Conservation (phyloP, 495 filamentous ascomycete genomes). For the Lasiosphaeriaceae sp. region DNA sequence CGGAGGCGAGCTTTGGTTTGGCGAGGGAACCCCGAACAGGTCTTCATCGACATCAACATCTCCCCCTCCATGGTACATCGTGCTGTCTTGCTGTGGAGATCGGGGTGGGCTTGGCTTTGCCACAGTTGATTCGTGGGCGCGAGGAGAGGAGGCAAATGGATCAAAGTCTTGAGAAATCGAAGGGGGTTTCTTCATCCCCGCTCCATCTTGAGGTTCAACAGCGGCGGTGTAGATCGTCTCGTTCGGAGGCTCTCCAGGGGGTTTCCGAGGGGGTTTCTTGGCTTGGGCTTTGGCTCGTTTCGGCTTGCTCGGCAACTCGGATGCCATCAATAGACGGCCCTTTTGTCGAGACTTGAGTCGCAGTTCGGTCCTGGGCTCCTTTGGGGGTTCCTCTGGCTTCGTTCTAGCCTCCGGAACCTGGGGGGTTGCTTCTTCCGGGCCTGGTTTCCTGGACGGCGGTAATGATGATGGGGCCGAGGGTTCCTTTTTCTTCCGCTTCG, state of each 20-base stretch:
- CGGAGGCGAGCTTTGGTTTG: not conserved
- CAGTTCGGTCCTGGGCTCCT: constrained; percentile 35
- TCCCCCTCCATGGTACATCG: not conserved
- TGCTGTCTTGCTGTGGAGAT: not conserved
- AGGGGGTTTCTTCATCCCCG: too few species aligned
- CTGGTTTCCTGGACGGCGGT: not conserved
- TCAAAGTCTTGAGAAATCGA: not conserved
- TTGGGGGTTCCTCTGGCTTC: constrained; percentile 1
- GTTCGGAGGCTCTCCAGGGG: not conserved
- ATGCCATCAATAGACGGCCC: constrained; percentile 36
- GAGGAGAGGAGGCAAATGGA: constrained; percentile 4
- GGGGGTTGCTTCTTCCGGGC: not conserved
- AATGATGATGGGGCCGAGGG: not conserved
- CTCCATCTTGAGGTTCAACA: not conserved
- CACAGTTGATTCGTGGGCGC: not conserved
- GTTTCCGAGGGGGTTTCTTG: not conserved
- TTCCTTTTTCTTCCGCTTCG: not conserved
- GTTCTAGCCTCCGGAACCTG: not conserved
- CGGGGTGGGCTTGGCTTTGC: not conserved
- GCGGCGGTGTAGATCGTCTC: not conserved
- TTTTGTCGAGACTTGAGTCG: constrained; percentile 40
- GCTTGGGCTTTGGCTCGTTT: constrained; percentile 6
- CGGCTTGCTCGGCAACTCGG: constrained; percentile 20
- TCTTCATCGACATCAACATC: not conserved
- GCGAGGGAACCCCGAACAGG: not conserved